phyloP scores from a whole-genome alignment of 352 stramenopile species.

The Pythium pectinolyticum region DNA sequence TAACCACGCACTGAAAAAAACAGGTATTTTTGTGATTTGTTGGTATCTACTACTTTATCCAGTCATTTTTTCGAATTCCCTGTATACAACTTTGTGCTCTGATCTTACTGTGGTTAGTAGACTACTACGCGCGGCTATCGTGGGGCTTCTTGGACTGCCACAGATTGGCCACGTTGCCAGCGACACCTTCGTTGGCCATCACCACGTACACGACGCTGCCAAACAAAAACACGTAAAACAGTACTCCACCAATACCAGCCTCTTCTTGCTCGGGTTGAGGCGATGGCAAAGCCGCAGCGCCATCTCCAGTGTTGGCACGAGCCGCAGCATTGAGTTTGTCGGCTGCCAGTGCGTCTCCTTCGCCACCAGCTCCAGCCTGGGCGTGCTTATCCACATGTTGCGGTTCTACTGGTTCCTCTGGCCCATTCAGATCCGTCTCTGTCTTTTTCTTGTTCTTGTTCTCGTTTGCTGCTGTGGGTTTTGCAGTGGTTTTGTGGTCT shows the following conservation, averaged over 20 bases:
- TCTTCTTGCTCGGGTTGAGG: not conserved
- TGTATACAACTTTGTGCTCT: too few species aligned
- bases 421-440: constrained; percentile 6
- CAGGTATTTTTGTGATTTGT: constrained; percentile 5
- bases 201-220: constrained; percentile 24
- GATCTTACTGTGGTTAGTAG: not conserved
- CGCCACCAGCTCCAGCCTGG: constrained; percentile 18
- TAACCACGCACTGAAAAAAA: not conserved
- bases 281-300: not conserved
- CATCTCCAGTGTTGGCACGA: not conserved
- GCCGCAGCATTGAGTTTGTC: not conserved
- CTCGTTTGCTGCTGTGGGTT: too few species aligned
- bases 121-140: constrained; percentile 17
- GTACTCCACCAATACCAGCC: constrained; percentile 2
- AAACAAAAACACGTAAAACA: constrained; percentile 28
- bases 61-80: too few species aligned
- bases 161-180: constrained; percentile 15
- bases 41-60: too few species aligned
- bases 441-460: too few species aligned
- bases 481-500: too few species aligned
- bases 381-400: constrained; percentile 20
- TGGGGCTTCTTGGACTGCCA: constrained; percentile 8
- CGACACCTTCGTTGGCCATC: constrained; percentile 25
- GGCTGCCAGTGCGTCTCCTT: constrained; percentile 1
- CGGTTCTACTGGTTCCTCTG: constrained; percentile 10